Evolutionary conservation across 164 flowering plant genomes (phyloP).

Genomic region (Pachysandra terminalis): DNA sequence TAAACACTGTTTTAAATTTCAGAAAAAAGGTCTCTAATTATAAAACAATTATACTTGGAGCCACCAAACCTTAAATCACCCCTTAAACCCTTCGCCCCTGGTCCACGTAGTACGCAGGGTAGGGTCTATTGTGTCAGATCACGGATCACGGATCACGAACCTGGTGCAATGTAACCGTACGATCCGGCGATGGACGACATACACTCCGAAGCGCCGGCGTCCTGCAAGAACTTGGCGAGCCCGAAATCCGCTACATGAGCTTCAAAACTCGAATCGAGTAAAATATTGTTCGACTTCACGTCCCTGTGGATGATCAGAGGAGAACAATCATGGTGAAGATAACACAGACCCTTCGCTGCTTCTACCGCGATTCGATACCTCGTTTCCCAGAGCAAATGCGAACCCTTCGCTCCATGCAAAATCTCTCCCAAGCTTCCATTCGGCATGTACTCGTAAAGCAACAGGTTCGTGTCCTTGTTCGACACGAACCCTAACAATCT

Average conservation of each 20-base stretch:
- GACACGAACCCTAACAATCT: slow-evolving; percentile 75
- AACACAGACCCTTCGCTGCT: slow-evolving; percentile 85
- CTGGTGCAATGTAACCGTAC: slow-evolving; percentile 98
- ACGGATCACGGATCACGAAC: slow-evolving; percentile 25
- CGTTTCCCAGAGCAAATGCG: slow-evolving; percentile 73
- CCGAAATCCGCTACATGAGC: slow-evolving; percentile 99
- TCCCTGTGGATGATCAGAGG: slow-evolving; percentile 88
- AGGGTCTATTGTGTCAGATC: too few relatives aligned
- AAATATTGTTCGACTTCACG: slow-evolving; percentile 81
- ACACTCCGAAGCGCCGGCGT: slow-evolving; percentile 76
- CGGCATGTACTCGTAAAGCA: slow-evolving; percentile 92
- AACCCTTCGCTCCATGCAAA: slow-evolving; percentile 76
- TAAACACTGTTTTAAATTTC: too few relatives aligned
- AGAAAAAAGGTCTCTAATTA: too few relatives aligned
- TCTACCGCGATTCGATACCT: slow-evolving; percentile 71
- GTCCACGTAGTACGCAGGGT: too few relatives aligned
- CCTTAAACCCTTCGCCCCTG: too few relatives aligned
- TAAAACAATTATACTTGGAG: too few relatives aligned
- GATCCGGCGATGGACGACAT: slow-evolving; percentile 98
- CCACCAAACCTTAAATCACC: too few relatives aligned
- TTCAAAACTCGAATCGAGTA: slow-evolving; percentile 72
- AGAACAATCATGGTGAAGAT: slow-evolving; percentile 90
- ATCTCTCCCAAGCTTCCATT: slow-evolving; percentile 92
- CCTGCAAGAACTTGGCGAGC: slow-evolving; percentile 81
- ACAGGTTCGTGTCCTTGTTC: slow-evolving; percentile 69